Conservation (phyloP, 2,329 filamentous ascomycete genomes). For the Ampelomyces quisqualis region DNA sequence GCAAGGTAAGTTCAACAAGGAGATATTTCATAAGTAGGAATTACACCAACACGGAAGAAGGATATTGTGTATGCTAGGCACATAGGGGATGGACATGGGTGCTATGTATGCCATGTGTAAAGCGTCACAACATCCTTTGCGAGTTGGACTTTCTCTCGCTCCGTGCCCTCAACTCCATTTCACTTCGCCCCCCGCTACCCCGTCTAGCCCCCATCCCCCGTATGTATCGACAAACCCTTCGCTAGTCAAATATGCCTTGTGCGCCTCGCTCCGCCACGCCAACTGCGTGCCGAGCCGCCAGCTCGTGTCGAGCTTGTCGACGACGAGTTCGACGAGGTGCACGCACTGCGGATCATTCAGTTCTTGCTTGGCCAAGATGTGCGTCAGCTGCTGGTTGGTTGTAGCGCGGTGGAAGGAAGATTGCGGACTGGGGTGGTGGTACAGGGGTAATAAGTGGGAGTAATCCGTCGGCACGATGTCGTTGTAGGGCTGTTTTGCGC, state of each 20-base stretch:
- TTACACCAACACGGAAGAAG: too few relatives aligned
- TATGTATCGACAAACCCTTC: slow-evolving; percentile 45
- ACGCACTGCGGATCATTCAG: slow-evolving; percentile 35
- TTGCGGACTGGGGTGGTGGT: slow-evolving; percentile 35
- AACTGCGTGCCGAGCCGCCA: slow-evolving; percentile 44
- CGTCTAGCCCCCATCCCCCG: slow-evolving; percentile 35
- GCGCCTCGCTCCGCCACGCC: slow-evolving; percentile 38
- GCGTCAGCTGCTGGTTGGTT: slow-evolving; percentile 43
- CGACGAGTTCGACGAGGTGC: slow-evolving; percentile 47
- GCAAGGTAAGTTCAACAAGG: too few relatives aligned
- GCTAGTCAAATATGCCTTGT: slow-evolving; percentile 40
- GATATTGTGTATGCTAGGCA: too few relatives aligned
- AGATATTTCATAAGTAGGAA: too few relatives aligned
- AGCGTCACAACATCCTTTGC: too few relatives aligned
- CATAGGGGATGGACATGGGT: too few relatives aligned
- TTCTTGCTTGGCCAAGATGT: slow-evolving; percentile 33
- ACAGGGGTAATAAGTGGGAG: slow-evolving; percentile 45
- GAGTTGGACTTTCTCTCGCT: too few relatives aligned
- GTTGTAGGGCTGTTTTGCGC: slow-evolving; percentile 44
- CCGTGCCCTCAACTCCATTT: slow-evolving; percentile 24
- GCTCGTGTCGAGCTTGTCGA: slow-evolving; percentile 35
- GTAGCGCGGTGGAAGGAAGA: slow-evolving; percentile 40
- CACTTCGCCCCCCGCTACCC: slow-evolving; percentile 17
- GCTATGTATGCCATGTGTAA: too few relatives aligned
- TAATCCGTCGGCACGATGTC: slow-evolving; percentile 46